Base-by-base conservation (phyloP, 75 land plant species). In the Chamaecyparis obtusa region DNA sequence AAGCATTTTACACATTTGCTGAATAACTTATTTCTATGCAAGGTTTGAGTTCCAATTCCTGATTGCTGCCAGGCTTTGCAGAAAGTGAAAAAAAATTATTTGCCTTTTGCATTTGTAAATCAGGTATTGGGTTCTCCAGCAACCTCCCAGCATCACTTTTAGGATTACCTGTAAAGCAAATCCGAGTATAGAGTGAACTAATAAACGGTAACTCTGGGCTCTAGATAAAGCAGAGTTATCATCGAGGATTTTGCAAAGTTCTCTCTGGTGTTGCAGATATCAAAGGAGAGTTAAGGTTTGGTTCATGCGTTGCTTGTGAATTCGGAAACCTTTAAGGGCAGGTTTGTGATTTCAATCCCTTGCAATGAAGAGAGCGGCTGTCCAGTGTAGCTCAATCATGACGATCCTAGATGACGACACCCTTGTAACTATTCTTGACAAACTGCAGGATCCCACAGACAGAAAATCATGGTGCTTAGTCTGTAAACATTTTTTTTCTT, bases 341-440 rank as follows among this genome's bases (percentile, higher is more conserved):
- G n/a, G 6, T 67, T 67, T 51, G 1, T 51, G 15, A 51, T 51
- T 51, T 51, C 55, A 51, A 51, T 51, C 55, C 55, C 55, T 51
- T 67, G 71, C 24, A 27, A 67, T 67, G 71, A 67, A 67, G 71
- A 67, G 71, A 67, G n/a, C n/a, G 71, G 9, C 71, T 67, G 3
- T 15, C 17, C 39, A 33, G 32, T 37, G 37, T 76, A 84, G 55
- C 15, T 51, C 55, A 51, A 51, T 51, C 55, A 14, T 92, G 33
- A n/a, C 51, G 56, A 74, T 88, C 46, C 92, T 94, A 5, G 85
- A 89, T 8, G 93, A 91, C 3, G 55, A 51, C 15, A 93, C 92
- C 64, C 86, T 54, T 89, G 16, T 51, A 51, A 51, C 55, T 51
- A 51, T 51, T 51, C 55, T 51, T 51, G 55, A 51, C 55, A 51